phyloP scores from a whole-genome alignment of 2,329 filamentous ascomycete genomes.

The Domatiomyces catenatus region DNA sequence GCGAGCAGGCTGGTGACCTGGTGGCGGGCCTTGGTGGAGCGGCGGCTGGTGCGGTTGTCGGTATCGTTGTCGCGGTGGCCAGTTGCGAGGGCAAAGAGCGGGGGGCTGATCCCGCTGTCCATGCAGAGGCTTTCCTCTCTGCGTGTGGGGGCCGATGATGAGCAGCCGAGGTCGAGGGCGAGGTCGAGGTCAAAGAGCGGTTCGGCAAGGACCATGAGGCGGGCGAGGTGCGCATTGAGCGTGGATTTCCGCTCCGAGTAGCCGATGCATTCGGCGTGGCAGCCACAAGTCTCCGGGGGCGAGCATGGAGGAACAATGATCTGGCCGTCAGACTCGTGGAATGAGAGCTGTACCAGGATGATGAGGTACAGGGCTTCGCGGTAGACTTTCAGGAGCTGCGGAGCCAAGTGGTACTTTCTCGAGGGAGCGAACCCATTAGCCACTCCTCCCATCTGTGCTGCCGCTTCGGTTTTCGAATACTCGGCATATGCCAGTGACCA shows the following conservation, averaged over 20 bases:
- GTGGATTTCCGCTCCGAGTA: conserved; percentile 13
- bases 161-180: conserved; percentile 3
- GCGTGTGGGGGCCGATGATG: no score
- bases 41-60: neutral
- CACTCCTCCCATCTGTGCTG: conserved; percentile 9
- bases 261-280: conserved; percentile 9
- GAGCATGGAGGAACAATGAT: conserved; percentile 12
- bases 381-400: conserved; percentile 11
- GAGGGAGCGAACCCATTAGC: neutral
- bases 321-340: conserved; percentile 12
- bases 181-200: conserved; percentile 13
- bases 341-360: conserved; percentile 12
- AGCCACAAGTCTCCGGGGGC: conserved; percentile 12
- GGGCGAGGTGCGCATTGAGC: conserved; percentile 14
- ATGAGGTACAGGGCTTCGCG: conserved; percentile 12
- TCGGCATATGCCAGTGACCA: conserved; percentile 17
- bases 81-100: conserved; percentile 4
- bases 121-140: conserved; percentile 12
- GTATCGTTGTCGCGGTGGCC: neutral
- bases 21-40: conserved; percentile 14
- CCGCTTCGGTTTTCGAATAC: conserved; percentile 9
- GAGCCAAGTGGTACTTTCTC: neutral
- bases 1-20: conserved; percentile 11
- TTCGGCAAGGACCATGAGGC: conserved; percentile 13
- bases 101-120: conserved; percentile 15